Percentiles rank a stretch among this genome's conserved stretches.
Evolutionary conservation across 2,329 filamentous ascomycete genomes (phyloP).

Genomic region (Alternaria burnsii): DNA sequence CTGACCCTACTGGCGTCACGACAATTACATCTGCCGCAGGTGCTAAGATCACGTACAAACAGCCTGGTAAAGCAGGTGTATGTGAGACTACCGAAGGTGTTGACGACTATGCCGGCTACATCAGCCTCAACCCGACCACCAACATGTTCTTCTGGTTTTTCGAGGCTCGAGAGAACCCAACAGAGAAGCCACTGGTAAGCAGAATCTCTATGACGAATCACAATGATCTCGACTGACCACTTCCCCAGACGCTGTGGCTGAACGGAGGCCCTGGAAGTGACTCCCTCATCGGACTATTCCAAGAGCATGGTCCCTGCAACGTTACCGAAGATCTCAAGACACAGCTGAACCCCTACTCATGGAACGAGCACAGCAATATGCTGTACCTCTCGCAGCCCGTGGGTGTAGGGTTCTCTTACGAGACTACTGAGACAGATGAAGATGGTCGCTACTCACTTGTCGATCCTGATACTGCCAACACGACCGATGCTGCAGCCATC

Average conservation of each 20-base stretch:
- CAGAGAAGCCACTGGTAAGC: conserved; percentile 37
- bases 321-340: conserved; percentile 50
- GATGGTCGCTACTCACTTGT: conserved; percentile 45
- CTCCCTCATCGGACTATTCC: conserved; percentile 65
- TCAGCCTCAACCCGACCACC: conserved; percentile 46
- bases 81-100: conserved; percentile 54
- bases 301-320: conserved; percentile 46
- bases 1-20: conserved; percentile 41
- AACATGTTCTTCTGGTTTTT: conserved; percentile 60
- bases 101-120: conserved; percentile 50
- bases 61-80: conserved; percentile 51
- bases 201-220: not conserved
- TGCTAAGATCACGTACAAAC: conserved; percentile 47
- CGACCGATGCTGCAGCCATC: conserved; percentile 45
- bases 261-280: conserved; percentile 62
- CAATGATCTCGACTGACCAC: not conserved
- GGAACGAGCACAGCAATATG: conserved; percentile 52
- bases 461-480: conserved; percentile 41
- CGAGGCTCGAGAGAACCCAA: conserved; percentile 56
- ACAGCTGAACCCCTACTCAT: conserved; percentile 49
- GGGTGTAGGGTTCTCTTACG: conserved; percentile 53
- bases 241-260: conserved; percentile 57
- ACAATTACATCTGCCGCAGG: conserved; percentile 47
- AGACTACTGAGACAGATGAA: conserved; percentile 35
- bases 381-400: conserved; percentile 53